phyloP scores from a whole-genome alignment of 1,284 basidiomycete species.

The Trichosporon inkin region DNA sequence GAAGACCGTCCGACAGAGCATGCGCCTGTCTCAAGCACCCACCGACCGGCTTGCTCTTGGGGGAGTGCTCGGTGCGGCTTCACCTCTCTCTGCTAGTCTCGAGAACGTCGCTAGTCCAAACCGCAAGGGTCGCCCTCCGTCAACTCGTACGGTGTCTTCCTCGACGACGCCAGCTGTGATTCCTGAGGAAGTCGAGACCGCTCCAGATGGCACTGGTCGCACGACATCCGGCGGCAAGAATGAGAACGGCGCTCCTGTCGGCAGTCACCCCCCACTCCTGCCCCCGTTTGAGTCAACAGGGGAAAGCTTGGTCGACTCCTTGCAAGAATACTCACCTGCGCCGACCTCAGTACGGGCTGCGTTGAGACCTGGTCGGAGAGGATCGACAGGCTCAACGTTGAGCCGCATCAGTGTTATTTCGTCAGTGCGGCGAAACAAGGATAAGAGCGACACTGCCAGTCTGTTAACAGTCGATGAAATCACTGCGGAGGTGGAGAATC shows the following conservation, averaged over 20 bases:
- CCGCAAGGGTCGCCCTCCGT: slow-evolving; percentile 28
- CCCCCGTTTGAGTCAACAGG: slow-evolving; percentile 75
- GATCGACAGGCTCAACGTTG: slow-evolving; percentile 53
- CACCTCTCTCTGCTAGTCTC: slow-evolving; percentile 10
- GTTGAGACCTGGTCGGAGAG: slow-evolving; percentile 53
- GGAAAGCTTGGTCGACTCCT: slow-evolving; percentile 71
- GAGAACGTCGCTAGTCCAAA: slow-evolving; percentile 21
- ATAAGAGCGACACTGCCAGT: slow-evolving; percentile 81
- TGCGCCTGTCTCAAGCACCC: slow-evolving; percentile 56
- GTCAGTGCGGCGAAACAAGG: slow-evolving; percentile 71
- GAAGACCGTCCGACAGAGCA: slow-evolving; percentile 74
- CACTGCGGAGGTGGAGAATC: slow-evolving; percentile 89
- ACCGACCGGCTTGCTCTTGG: slow-evolving; percentile 13
- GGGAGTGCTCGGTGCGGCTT: not conserved
- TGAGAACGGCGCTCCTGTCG: slow-evolving; percentile 9
- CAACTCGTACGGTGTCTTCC: slow-evolving; percentile 20
- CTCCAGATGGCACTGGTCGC: not conserved
- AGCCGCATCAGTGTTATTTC: slow-evolving; percentile 71
- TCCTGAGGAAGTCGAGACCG: slow-evolving; percentile 37
- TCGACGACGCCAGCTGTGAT: slow-evolving; percentile 33
- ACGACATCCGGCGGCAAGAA: not conserved
- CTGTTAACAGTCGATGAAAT: slow-evolving; percentile 96
- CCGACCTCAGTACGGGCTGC: slow-evolving; percentile 35
- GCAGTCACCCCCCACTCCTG: slow-evolving; percentile 57
- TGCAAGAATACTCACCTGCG: slow-evolving; percentile 53